Evolutionary conservation across 2,329 filamentous ascomycete species (phyloP).

Genomic region (Huntiella bhutanensis): DNA sequence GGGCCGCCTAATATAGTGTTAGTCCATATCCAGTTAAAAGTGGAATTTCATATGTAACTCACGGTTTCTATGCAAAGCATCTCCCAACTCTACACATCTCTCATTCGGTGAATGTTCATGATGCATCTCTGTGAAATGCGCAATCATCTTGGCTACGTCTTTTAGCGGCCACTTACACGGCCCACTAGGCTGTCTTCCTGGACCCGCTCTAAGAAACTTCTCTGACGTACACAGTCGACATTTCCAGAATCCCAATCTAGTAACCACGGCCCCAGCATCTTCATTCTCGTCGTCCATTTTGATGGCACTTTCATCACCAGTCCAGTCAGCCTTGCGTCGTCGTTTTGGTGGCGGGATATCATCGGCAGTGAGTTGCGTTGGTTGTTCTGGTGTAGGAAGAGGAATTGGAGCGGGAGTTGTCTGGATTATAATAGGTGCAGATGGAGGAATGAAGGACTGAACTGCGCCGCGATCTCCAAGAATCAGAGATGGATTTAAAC

Average conservation of each 20-base stretch:
- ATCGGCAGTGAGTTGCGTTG: no score
- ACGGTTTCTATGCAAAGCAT: conserved; percentile 24
- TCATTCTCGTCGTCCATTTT: conserved; percentile 11
- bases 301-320: conserved; percentile 3
- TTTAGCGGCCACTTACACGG: conserved; percentile 29
- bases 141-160: conserved; percentile 28
- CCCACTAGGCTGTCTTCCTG: conserved; percentile 23
- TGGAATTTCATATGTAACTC: conserved; percentile 13
- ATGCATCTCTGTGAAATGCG: conserved; percentile 28
- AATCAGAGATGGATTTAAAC: conserved; percentile 4
- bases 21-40: not conserved
- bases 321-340: conserved; percentile 7
- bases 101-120: conserved; percentile 24
- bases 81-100: conserved; percentile 25
- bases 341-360: conserved; percentile 8
- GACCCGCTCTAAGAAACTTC: conserved; percentile 24
- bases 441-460: conserved; percentile 7
- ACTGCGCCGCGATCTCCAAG: conserved; percentile 12
- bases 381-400: conserved; percentile 10
- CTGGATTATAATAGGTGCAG: conserved; percentile 6
- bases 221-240: conserved; percentile 25
- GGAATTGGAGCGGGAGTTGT: conserved; percentile 7
- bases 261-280: conserved; percentile 15
- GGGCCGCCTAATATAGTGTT: conserved; percentile 20
- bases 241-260: conserved; percentile 28